Conservation (phyloP, 352 stramenopile genomes). For the Phytophthora megakarya region DNA sequence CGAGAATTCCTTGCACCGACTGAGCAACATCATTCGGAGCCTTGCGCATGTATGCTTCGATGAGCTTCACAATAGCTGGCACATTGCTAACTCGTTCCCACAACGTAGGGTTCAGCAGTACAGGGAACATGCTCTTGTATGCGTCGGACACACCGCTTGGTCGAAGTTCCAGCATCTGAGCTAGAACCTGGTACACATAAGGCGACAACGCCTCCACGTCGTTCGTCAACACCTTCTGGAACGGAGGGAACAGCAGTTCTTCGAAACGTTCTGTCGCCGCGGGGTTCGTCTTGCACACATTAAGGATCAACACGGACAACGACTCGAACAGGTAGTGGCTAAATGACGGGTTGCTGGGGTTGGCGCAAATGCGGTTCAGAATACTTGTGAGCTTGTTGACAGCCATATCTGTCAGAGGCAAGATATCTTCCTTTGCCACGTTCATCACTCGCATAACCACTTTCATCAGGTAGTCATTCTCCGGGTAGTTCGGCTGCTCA, state of each 20-base stretch:
- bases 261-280: slow-evolving; percentile 92
- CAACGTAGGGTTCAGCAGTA: slow-evolving; percentile 92
- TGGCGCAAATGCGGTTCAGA: slow-evolving; percentile 95
- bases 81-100: slow-evolving; percentile 98
- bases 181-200: slow-evolving; percentile 99
- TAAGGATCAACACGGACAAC: slow-evolving; percentile 95
- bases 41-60: slow-evolving; percentile 97
- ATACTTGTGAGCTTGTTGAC: slow-evolving; percentile 94
- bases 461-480: slow-evolving; percentile 99
- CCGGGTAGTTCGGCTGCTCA: slow-evolving; percentile 91
- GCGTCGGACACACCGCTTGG: slow-evolving; percentile 86
- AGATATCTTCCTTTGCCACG: slow-evolving; percentile 92
- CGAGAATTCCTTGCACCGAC: slow-evolving; percentile 89
- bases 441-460: slow-evolving; percentile 96
- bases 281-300: slow-evolving; percentile 90
- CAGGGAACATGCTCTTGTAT: slow-evolving; percentile 95
- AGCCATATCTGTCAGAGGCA: slow-evolving; percentile 93
- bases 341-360: slow-evolving; percentile 98
- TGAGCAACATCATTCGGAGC: slow-evolving; percentile 88
- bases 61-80: slow-evolving; percentile 95
- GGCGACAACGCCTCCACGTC: slow-evolving; percentile 94
- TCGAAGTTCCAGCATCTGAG: slow-evolving; percentile 96
- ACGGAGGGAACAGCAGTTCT: slow-evolving; percentile 96
- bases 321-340: slow-evolving; percentile 99
- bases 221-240: slow-evolving; percentile 96